Conservation (phyloP, 441 rosid genomes). For the Adansonia madagascariensis region DNA sequence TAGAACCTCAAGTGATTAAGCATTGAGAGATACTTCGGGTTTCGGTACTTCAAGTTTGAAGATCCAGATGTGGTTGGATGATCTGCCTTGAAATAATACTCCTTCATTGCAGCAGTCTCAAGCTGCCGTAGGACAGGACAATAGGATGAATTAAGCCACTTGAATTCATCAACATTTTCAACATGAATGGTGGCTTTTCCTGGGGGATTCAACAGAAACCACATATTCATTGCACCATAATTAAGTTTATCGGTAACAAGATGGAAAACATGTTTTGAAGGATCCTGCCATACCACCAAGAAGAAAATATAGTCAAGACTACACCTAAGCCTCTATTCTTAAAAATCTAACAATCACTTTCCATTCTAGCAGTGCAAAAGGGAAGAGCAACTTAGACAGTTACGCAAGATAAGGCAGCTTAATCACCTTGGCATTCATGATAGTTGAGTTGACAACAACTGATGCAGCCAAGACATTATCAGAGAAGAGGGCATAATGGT, state of each 20-base stretch:
- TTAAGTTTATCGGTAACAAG: conserved; percentile 94
- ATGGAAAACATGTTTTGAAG: conserved; percentile 93
- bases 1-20: conserved; percentile 93
- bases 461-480: conserved; percentile 99
- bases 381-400: background rate
- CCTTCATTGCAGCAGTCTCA: conserved; percentile 93
- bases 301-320: conserved; percentile 22
- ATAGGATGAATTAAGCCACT: conserved; percentile 96
- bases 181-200: conserved; percentile 92
- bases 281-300: conserved; percentile 61
- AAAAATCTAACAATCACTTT: background rate
- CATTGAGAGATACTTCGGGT: conserved; percentile 97
- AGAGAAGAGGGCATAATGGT: conserved; percentile 94
- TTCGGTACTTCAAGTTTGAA: conserved; percentile 90
- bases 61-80: conserved; percentile 88
- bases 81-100: conserved; percentile 94
- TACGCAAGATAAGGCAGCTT: background rate
- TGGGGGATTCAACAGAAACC: conserved; percentile 95
- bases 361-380: conserved; percentile 11
- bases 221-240: conserved; percentile 97
- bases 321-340: conserved; percentile 10
- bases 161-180: conserved; percentile 93
- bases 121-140: conserved; percentile 98
- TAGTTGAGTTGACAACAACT: conserved; percentile 93
- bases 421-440: conserved; percentile 83